These are phyloP conservation scores for Candida nanaspora DNA, from an alignment of 805 yeast genomes.

Conservation along the genomic window DNA sequence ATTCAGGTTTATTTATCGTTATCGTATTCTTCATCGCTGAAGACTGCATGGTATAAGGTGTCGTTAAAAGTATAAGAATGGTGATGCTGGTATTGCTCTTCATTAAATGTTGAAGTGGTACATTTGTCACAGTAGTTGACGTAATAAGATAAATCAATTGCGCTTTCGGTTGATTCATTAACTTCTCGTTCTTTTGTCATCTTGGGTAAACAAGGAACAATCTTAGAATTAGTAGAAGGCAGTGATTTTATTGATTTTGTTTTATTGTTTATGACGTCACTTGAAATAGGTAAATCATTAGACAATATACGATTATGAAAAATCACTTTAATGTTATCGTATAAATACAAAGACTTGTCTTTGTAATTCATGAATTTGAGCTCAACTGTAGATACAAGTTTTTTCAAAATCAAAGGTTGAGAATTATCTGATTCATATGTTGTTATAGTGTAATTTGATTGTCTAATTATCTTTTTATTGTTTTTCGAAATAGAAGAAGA, in stretches of 20 bases:
- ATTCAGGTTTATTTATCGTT: background rate
- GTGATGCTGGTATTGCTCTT: background rate
- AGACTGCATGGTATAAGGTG: background rate
- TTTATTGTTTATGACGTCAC: background rate
- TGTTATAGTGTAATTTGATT: slow-evolving; percentile 13
- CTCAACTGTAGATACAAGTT: slow-evolving; percentile 20
- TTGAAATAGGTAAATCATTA: slow-evolving; percentile 2
- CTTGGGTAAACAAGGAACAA: slow-evolving; percentile 11
- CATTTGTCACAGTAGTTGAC: slow-evolving; percentile 12
- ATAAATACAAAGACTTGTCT: slow-evolving; percentile 18
- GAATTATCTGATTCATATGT: slow-evolving; percentile 13
- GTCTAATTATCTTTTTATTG: slow-evolving; percentile 20
- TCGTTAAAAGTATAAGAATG: background rate
- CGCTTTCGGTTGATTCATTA: slow-evolving; percentile 15
- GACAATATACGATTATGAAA: slow-evolving; percentile 9
- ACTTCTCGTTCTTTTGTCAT: slow-evolving; percentile 11
- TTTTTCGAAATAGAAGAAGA: slow-evolving; percentile 10
- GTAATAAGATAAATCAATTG: slow-evolving; percentile 16
- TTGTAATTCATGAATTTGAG: slow-evolving; percentile 19
- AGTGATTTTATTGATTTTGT: slow-evolving; percentile 3
- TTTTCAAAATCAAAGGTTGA: slow-evolving; percentile 2
- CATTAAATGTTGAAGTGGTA: background rate
- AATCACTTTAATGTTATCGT: slow-evolving; percentile 23
- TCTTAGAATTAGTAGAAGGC: slow-evolving; percentile 4
- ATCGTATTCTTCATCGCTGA: slow-evolving; percentile 1